Conservation (phyloP, 2,329 filamentous ascomycete genomes). For the Ilyonectria destructans region DNA sequence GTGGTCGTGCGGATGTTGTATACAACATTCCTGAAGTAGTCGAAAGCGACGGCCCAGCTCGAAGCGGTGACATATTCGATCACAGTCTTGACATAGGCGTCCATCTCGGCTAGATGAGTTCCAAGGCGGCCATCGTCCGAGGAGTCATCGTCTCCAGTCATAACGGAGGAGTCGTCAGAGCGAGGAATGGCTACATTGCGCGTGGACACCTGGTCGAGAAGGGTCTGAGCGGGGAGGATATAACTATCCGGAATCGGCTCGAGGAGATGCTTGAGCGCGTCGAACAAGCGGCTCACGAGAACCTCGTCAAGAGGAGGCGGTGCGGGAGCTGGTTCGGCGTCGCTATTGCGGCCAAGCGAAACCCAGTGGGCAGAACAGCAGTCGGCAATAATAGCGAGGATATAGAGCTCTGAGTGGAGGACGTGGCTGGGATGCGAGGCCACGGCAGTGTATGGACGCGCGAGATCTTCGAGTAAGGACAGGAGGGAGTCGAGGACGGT, state of each 20-base stretch:
- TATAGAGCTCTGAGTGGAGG: conserved; percentile 75
- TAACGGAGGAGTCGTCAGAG: conserved; percentile 37
- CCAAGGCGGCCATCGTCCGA: conserved; percentile 49
- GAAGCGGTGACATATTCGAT: conserved; percentile 77
- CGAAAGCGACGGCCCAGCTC: conserved; percentile 74
- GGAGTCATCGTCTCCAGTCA: conserved; percentile 36
- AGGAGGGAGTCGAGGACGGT: conserved; percentile 72
- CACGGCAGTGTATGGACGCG: conserved; percentile 67
- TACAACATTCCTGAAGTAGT: conserved; percentile 70
- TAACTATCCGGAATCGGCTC: conserved; percentile 73
- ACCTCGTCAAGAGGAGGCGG: conserved; percentile 64
- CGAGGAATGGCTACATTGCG: conserved; percentile 57
- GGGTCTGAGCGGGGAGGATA: conserved; percentile 69
- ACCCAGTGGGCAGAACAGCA: conserved; percentile 77
- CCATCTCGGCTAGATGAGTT: conserved; percentile 63
- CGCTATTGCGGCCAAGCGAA: conserved; percentile 54
- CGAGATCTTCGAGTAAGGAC: conserved; percentile 72
- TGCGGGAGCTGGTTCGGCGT: conserved; percentile 36
- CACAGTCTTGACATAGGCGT: conserved; percentile 69
- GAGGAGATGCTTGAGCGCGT: conserved; percentile 70
- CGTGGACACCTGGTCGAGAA: conserved; percentile 68
- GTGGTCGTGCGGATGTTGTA: conserved; percentile 65
- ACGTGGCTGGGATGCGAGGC: conserved; percentile 72
- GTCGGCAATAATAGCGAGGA: conserved; percentile 76
- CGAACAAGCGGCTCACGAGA: conserved; percentile 70